Base-by-base conservation (phyloP, 495 filamentous ascomycete genomes). In the Trichoderma parareesei region DNA sequence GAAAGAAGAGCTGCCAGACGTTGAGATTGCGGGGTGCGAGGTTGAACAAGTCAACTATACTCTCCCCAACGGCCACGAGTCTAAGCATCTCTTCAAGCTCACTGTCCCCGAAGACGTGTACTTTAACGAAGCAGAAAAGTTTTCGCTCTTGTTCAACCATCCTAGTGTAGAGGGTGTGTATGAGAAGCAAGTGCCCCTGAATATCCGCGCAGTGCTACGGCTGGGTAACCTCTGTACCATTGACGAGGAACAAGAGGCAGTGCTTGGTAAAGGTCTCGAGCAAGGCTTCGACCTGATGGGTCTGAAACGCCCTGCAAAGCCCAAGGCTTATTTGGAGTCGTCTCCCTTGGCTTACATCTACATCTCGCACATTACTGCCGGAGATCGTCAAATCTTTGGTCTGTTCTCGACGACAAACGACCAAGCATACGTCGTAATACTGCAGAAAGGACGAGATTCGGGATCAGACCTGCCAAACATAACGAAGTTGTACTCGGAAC, bases 121-220 rank as follows among this genome's bases (percentile, higher is more conserved):
- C 74, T 83, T 97, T 44, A 83, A 85, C 53, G 90, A 98, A 70
- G 79, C 87, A 0, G 85, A 91, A 59, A 93, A 94, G 71, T 87
- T 99, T 59, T 83, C 86, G 18, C 73, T 85, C 8, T 80, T 98
- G 14, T 91, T 96, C 77, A 89, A 93, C 67, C 94, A 99, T 73
- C 87, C 91, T 0, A 97, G 91, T 71, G 89, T 98, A 5, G 94
- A 99, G 73, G 94, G 95, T 37, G 90, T 98, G 16, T 99, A 99
- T 72, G 95, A 99, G 72, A 93, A 88, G 72, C 88, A 96, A 66
- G 81, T 99, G 5, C 91, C 95, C 9, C 78, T 96, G 40, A 89
- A 88, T 65, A 79, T 93, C 38, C 84, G 93, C 49, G 94, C 92
- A 11, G 81, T 98, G 41, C 81, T 99, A 16, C 88, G 96, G 68